These are phyloP conservation scores for Phoma sp. DNA, from an alignment of 2,329 filamentous ascomycete species.

Conservation along the genomic window DNA sequence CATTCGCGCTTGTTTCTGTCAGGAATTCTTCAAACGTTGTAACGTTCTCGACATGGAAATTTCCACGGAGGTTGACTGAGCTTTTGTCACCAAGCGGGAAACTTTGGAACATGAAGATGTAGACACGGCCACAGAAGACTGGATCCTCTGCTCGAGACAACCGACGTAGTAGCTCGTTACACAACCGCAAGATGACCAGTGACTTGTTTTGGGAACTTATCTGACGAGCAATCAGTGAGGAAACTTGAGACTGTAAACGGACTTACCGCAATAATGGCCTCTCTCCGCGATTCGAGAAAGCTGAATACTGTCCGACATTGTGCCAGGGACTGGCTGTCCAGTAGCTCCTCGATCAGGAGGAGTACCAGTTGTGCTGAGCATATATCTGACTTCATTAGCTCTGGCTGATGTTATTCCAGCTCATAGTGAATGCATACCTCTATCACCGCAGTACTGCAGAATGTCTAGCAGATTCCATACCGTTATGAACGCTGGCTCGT, in stretches of 20 bases:
- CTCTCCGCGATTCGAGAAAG: constrained; percentile 90
- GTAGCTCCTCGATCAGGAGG: constrained; percentile 90
- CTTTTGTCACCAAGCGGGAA: constrained; percentile 97
- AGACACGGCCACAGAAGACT: constrained; percentile 95
- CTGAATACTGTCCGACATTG: constrained; percentile 93
- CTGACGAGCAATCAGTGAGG: constrained; percentile 36
- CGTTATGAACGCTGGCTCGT: constrained; percentile 77
- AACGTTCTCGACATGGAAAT: constrained; percentile 95
- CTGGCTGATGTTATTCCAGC: neutral
- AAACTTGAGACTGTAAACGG: neutral
- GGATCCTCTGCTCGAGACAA: constrained; percentile 96
- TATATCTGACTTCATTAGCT: constrained; percentile 49
- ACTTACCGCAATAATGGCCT: constrained; percentile 79
- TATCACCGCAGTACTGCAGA: constrained; percentile 85
- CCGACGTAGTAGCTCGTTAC: constrained; percentile 92
- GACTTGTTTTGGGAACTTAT: constrained; percentile 69
- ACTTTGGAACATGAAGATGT: constrained; percentile 98
- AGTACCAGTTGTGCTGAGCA: constrained; percentile 83
- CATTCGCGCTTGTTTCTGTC: constrained; percentile 44
- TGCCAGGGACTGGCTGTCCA: constrained; percentile 94
- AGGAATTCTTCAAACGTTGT: constrained; percentile 77
- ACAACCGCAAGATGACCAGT: constrained; percentile 87
- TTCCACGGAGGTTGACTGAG: constrained; percentile 93
- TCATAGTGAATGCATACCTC: constrained; percentile 66
- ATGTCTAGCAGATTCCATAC: constrained; percentile 96